phyloP scores from a whole-genome alignment of 495 filamentous ascomycete genomes.

The Entonaema liquescens region DNA sequence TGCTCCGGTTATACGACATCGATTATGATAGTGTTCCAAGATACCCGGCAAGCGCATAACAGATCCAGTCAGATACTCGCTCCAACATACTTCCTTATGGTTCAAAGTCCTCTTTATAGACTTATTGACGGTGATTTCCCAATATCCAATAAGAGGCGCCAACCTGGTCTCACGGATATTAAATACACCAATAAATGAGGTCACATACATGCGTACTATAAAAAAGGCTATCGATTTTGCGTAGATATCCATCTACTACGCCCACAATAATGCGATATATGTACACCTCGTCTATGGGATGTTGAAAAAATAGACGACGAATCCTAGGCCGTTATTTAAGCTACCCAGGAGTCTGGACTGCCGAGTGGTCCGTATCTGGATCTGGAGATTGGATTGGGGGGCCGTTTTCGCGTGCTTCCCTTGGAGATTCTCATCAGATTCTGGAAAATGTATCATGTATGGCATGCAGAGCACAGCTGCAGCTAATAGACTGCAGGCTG shows the following conservation, averaged over 20 bases:
- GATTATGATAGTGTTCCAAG: background rate
- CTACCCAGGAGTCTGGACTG: constrained; percentile 42
- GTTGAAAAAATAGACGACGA: constrained; percentile 19
- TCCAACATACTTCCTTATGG: background rate
- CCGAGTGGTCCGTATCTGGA: constrained; percentile 43
- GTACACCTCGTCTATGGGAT: constrained; percentile 10
- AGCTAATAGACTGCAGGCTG: constrained; percentile 42
- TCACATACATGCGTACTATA: background rate
- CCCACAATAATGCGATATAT: constrained; percentile 12
- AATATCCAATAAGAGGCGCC: background rate
- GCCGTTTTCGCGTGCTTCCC: constrained; percentile 36
- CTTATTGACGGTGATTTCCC: background rate
- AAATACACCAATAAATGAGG: background rate
- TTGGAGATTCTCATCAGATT: constrained; percentile 36
- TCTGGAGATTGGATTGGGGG: constrained; percentile 41
- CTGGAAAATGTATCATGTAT: constrained; percentile 41
- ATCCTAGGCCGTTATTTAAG: constrained; percentile 27
- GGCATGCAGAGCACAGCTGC: constrained; percentile 44
- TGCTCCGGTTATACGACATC: constrained; percentile 2
- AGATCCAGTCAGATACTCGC: background rate
- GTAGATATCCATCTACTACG: background rate
- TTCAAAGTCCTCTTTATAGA: background rate
- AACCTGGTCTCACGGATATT: background rate
- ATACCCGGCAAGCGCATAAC: background rate
- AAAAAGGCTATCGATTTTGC: background rate